Conservation (phyloP, 345 rosid species). For the Zanthoxylum bungeanum region DNA sequence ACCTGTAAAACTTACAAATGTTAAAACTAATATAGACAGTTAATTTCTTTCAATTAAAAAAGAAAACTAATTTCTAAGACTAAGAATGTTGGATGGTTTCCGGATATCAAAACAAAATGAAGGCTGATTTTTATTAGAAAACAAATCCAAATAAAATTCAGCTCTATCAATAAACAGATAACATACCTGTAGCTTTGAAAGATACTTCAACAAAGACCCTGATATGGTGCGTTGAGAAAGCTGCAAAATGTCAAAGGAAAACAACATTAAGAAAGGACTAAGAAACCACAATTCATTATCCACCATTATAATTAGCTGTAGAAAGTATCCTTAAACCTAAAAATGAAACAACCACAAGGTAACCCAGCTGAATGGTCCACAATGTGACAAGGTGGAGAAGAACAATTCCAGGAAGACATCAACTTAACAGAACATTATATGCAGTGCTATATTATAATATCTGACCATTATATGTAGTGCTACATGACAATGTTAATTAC, state of each 20-base stretch:
- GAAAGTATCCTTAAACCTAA: background rate
- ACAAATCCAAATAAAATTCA: background rate
- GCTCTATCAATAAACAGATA: slow-evolving; percentile 1
- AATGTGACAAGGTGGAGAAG: background rate
- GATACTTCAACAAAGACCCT: slow-evolving; percentile 84
- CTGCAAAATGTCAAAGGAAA: slow-evolving; percentile 45
- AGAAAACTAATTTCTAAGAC: background rate
- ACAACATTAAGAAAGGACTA: slow-evolving; percentile 23
- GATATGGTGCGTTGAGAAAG: slow-evolving; percentile 96
- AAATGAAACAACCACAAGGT: background rate
- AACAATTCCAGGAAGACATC: too few relatives aligned
- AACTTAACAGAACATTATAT: background rate
- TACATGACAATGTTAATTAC: background rate
- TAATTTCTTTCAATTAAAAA: background rate
- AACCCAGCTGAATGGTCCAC: background rate
- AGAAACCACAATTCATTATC: background rate
- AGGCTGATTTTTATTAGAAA: background rate
- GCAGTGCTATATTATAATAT: background rate
- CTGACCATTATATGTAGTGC: background rate
- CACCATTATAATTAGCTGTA: background rate
- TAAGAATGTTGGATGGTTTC: background rate
- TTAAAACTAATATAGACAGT: slow-evolving; percentile 16
- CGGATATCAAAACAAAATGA: background rate
- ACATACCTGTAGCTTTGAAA: slow-evolving; percentile 90
- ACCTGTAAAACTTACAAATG: slow-evolving; percentile 48